Percentiles rank a stretch among this genome's conserved stretches.
These are phyloP conservation scores for Calonectria honghensis DNA, from an alignment of 2,329 filamentous ascomycete genomes.

Conservation along the genomic window DNA sequence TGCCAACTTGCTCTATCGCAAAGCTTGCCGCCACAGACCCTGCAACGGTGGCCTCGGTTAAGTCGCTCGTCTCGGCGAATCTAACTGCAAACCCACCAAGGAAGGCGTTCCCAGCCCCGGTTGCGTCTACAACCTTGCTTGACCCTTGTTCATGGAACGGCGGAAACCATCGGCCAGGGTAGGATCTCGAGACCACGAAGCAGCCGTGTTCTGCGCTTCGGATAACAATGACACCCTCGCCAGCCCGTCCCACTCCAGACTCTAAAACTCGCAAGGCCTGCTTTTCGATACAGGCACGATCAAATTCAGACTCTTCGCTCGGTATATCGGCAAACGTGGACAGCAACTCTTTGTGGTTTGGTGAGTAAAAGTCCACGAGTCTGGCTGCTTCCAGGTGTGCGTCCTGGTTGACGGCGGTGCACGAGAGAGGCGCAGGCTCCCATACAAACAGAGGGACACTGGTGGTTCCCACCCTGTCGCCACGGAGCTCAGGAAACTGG, in stretches of 20 bases:
- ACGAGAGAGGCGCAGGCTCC: neutral
- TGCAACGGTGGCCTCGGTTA: neutral
- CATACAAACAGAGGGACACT: neutral
- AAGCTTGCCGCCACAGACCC: slow-evolving; percentile 1
- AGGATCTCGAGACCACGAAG: neutral
- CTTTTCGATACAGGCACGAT: neutral
- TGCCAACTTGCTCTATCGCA: neutral
- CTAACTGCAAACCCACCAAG: neutral
- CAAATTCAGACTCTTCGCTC: neutral
- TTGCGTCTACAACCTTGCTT: neutral
- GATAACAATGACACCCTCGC: neutral
- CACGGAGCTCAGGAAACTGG: neutral
- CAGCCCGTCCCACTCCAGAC: neutral
- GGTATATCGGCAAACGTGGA: neutral
- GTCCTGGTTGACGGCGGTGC: neutral
- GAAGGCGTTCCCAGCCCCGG: neutral
- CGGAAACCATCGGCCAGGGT: neutral
- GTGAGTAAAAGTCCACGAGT: neutral
- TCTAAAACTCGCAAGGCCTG: neutral
- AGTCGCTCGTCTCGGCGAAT: neutral
- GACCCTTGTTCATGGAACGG: neutral
- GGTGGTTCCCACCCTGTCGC: neutral
- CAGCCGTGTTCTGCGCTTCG: neutral
- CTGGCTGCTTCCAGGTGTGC: neutral
- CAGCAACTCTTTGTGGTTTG: neutral